Conservation (phyloP, 2,329 filamentous ascomycete genomes). For the Tolypocladium ovalisporum region DNA sequence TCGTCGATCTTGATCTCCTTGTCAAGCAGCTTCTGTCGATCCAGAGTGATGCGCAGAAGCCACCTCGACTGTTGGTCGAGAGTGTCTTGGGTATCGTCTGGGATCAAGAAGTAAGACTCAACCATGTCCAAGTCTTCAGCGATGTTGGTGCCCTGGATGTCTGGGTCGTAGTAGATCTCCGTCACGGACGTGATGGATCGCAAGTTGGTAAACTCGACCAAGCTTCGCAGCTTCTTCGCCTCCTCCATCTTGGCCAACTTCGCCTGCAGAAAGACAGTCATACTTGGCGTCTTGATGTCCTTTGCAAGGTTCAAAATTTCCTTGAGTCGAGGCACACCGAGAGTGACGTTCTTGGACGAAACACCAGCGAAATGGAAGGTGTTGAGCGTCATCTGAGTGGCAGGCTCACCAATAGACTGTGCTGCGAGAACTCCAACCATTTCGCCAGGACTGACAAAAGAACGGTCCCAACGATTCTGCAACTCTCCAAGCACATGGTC, state of each 20-base stretch:
- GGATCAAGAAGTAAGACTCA: constrained; percentile 91
- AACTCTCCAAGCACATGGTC: constrained; percentile 86
- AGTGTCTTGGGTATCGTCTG: constrained; percentile 56
- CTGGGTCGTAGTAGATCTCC: constrained; percentile 96
- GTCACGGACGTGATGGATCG: constrained; percentile 84
- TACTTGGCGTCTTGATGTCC: constrained; percentile 97
- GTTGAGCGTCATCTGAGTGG: constrained; percentile 98
- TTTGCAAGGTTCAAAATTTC: constrained; percentile 97
- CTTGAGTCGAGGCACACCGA: constrained; percentile 97
- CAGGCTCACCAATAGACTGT: constrained; percentile 96
- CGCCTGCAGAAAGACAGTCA: constrained; percentile 77
- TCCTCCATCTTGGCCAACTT: constrained; percentile 59
- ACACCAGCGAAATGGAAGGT: constrained; percentile 99
- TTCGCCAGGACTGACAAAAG: constrained; percentile 84
- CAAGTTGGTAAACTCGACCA: constrained; percentile 88
- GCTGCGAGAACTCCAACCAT: constrained; percentile 98
- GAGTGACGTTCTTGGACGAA: constrained; percentile 97
- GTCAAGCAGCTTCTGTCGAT: constrained; percentile 88
- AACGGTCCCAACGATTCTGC: constrained; percentile 75
- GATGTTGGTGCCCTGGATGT: constrained; percentile 76
- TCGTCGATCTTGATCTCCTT: constrained; percentile 88
- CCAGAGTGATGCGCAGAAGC: constrained; percentile 86
- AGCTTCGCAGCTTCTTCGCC: constrained; percentile 76
- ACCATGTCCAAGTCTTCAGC: constrained; percentile 86
- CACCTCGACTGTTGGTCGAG: constrained; percentile 78